phyloP scores from a whole-genome alignment of 441 rosid species.

The Jatropha multifida region DNA sequence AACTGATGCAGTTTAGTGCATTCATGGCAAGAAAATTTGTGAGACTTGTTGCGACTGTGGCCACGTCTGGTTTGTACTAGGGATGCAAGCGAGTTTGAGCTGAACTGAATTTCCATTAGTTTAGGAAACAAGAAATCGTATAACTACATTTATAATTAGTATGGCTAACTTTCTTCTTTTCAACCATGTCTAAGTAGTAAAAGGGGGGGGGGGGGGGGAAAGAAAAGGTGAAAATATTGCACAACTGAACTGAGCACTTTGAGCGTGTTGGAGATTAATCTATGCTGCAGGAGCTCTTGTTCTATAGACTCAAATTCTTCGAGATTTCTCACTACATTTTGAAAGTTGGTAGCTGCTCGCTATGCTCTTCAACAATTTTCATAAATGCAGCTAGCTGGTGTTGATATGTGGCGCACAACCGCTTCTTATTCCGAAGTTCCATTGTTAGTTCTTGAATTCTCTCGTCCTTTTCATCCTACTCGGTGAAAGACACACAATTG shows the following conservation, averaged over 20 bases:
- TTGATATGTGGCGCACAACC: slow-evolving; percentile 71
- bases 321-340: slow-evolving; percentile 57
- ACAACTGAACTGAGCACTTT: not conserved
- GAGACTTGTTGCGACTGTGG: too few species aligned
- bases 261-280: slow-evolving; percentile 30
- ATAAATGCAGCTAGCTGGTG: slow-evolving; percentile 72
- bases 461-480: slow-evolving; percentile 78
- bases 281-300: slow-evolving; percentile 38
- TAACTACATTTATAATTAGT: not conserved
- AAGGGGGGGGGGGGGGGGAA: too few species aligned
- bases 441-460: slow-evolving; percentile 75
- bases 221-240: not conserved
- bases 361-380: slow-evolving; percentile 69
- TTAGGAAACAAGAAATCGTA: not conserved
- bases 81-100: too few species aligned
- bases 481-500: slow-evolving; percentile 9
- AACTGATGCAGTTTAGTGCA: too few species aligned
- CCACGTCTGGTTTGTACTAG: too few species aligned
- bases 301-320: slow-evolving; percentile 66
- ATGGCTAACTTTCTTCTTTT: slow-evolving; percentile 9
- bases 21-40: too few species aligned
- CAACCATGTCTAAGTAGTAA: too few species aligned
- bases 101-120: too few species aligned
- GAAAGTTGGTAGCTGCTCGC: slow-evolving; percentile 56
- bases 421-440: slow-evolving; percentile 78